These are phyloP conservation scores for Nemania diffusa DNA, from an alignment of 2,329 filamentous ascomycete genomes.

Conservation along the genomic window DNA sequence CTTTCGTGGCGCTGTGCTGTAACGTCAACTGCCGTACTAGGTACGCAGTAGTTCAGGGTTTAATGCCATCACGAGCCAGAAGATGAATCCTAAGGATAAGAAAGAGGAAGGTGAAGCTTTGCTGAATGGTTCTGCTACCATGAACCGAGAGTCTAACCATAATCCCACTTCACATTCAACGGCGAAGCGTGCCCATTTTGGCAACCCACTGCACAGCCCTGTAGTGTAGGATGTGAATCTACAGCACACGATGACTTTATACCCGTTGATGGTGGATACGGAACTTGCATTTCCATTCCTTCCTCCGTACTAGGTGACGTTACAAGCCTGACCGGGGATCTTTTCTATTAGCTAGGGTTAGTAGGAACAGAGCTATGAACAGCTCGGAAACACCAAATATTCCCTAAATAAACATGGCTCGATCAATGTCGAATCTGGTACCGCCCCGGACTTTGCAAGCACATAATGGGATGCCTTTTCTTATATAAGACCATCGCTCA, in stretches of 20 bases:
- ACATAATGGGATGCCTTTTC: neutral
- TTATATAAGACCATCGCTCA: slow-evolving; percentile 26
- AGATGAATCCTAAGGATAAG: neutral
- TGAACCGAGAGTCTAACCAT: neutral
- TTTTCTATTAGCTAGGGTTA: slow-evolving; percentile 5
- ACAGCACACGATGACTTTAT: slow-evolving; percentile 3
- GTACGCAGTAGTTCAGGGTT: neutral
- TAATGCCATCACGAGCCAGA: slow-evolving; percentile 9
- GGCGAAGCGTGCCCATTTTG: slow-evolving; percentile 14
- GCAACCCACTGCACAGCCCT: slow-evolving; percentile 23
- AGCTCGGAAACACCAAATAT: slow-evolving; percentile 23
- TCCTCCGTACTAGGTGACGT: slow-evolving; percentile 21
- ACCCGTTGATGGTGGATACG: slow-evolving; percentile 25
- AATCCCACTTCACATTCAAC: slow-evolving; percentile 17
- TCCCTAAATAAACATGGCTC: slow-evolving; percentile 13
- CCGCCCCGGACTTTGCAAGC: slow-evolving; percentile 9
- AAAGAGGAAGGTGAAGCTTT: slow-evolving; percentile 25
- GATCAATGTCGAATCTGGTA: slow-evolving; percentile 11
- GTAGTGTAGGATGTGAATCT: slow-evolving; percentile 2
- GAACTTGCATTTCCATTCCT: slow-evolving; percentile 24
- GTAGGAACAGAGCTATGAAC: slow-evolving; percentile 12
- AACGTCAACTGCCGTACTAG: slow-evolving; percentile 21
- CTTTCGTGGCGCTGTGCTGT: slow-evolving; percentile 20
- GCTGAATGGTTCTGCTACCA: neutral
- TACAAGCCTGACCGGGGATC: slow-evolving; percentile 20